These are phyloP conservation scores for Diutina siamensis DNA, from an alignment of 1,139 yeast species.

Conservation along the genomic window DNA sequence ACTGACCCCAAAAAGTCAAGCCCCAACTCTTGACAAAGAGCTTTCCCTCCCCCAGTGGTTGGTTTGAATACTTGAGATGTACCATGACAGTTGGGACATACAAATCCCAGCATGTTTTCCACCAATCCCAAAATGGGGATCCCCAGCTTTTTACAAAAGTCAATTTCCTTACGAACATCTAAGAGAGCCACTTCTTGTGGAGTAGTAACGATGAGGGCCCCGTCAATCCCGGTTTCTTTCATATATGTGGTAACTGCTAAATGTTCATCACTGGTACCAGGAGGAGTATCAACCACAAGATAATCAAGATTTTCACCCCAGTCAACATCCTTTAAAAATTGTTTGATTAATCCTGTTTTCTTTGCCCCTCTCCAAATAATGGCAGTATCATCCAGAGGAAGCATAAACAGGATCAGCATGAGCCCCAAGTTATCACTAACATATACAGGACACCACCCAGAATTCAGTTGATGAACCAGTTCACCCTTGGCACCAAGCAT, in stretches of 20 bases:
- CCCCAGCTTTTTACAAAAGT: slow-evolving; percentile 85
- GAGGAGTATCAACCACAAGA: slow-evolving; percentile 91
- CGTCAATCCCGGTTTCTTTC: slow-evolving; percentile 88
- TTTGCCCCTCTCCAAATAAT: slow-evolving; percentile 96
- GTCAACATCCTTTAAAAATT: slow-evolving; percentile 86
- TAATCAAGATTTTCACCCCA: slow-evolving; percentile 89
- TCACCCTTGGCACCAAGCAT: slow-evolving; percentile 93
- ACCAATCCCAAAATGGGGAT: slow-evolving; percentile 81
- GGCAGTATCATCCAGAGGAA: slow-evolving; percentile 89
- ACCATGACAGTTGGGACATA: slow-evolving; percentile 88
- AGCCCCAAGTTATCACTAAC: slow-evolving; percentile 90
- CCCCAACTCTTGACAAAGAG: slow-evolving; percentile 65
- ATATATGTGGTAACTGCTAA: slow-evolving; percentile 77
- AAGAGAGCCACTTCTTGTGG: slow-evolving; percentile 95
- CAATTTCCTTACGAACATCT: slow-evolving; percentile 93
- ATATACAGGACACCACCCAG: slow-evolving; percentile 96
- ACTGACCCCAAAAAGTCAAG: slow-evolving; percentile 82
- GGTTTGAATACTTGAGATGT: slow-evolving; percentile 86
- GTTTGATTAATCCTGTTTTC: slow-evolving; percentile 87
- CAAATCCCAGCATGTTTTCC: slow-evolving; percentile 98
- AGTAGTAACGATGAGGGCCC: slow-evolving; percentile 90
- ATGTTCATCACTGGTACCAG: slow-evolving; percentile 98
- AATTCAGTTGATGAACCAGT: slow-evolving; percentile 73
- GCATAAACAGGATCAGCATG: slow-evolving; percentile 93
- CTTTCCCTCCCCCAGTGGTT: slow-evolving; percentile 93